Evolutionary conservation across 805 yeast genomes (phyloP), one percentile per base, ranked within the genome.

Genomic region (Yamadazyma endophytica): DNA sequence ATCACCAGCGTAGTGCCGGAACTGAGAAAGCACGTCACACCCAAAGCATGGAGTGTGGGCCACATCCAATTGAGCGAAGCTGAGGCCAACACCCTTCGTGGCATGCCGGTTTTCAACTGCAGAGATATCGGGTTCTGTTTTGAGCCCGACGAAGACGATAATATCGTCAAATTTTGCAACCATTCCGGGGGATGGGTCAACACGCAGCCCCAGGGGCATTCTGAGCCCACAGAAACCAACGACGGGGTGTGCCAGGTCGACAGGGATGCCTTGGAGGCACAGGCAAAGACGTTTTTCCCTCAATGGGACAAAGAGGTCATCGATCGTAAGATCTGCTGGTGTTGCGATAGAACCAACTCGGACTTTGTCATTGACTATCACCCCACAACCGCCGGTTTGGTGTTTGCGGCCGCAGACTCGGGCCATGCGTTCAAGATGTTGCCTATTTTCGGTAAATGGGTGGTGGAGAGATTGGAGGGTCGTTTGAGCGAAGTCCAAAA

Each of bases 381-480:
- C 32, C 69, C 68, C 0, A 33, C 50, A 15, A 44, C 47, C 24
- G 37, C 33, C 5, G 50, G 54, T 16, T 42, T 61, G 9, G 49
- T 54, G 17, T 54, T 59, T 5, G 57, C 57, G n/a, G 52, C 61
- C 22, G 69, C 67, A 14, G 68, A 61, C 32, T 57, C 64, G 2
- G 66, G 66, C 0, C 69, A 63, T 39, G 62, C 54, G 2, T 63
- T 60, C 32, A 60, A 57, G 47, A 54, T 59, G 52, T 40, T 60
- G 12, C 65, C 64, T 1, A 47, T 49, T 16, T 39, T 61, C 14
- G 68, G 69, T 7, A 37, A 40, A 27, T 47, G 42, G 35, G 42
- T 45, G 1, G 21, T 39, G 6, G 32, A 26, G 3, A 32, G 33
- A 23, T n/a, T 44, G 2, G 31, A 42, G 14, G 36, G 32, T 5